Evolutionary conservation across 73 alveolate genomes (phyloP).

Genomic region (Paramecium caudatum): DNA sequence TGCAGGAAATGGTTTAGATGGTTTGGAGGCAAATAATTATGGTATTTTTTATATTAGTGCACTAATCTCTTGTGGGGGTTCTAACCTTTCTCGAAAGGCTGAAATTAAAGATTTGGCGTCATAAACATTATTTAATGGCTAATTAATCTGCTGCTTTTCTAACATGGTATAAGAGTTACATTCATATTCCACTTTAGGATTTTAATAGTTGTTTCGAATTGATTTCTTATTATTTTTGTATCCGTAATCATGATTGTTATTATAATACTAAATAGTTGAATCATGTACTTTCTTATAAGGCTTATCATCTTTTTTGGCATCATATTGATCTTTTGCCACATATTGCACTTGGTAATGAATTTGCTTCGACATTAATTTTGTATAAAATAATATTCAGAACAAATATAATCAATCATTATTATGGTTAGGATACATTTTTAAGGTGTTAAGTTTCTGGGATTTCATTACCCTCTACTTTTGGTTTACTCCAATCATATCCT

Average conservation of each 20-base stretch:
- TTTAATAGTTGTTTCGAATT: conserved; percentile 1
- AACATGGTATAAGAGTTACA: neutral
- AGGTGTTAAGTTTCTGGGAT: neutral
- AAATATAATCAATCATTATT: too few relatives aligned
- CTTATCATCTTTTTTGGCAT: neutral
- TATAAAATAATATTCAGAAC: too few relatives aligned
- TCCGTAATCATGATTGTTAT: neutral
- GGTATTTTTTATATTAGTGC: neutral
- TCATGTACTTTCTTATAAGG: neutral
- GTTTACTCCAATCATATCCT: conserved; percentile 46
- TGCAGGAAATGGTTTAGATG: neutral
- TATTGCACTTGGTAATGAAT: neutral
- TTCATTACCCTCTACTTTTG: neutral
- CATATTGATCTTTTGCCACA: conserved; percentile 18
- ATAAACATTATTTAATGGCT: conserved; percentile 51
- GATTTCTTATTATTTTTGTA: neutral
- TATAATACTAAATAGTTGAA: neutral
- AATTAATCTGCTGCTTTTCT: neutral
- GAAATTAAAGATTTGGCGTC: conserved; percentile 27
- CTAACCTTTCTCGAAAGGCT: neutral
- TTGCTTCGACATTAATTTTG: conserved; percentile 14
- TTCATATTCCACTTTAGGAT: conserved; percentile 41
- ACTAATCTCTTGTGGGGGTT: conserved; percentile 29
- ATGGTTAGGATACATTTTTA: too few relatives aligned
- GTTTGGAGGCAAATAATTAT: neutral